Conservation (phyloP, 305 asterid species). For the Ruellia speciosa region DNA sequence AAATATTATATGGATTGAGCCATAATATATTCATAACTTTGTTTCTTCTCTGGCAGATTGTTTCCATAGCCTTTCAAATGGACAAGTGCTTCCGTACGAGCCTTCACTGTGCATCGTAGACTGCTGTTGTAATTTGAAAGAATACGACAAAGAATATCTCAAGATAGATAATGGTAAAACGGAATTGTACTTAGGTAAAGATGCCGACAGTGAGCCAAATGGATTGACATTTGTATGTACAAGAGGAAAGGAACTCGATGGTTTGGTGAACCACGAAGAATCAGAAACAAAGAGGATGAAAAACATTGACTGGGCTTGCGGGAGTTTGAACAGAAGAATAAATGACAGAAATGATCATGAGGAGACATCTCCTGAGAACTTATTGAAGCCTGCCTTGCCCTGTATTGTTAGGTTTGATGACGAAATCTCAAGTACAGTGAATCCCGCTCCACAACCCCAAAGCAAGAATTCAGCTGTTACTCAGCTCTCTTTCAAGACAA, state of each 20-base stretch:
- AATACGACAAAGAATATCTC: not conserved
- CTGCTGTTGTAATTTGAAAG: not conserved
- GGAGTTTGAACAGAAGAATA: not conserved
- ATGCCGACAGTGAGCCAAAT: constrained; percentile 41
- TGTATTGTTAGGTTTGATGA: not conserved
- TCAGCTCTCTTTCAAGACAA: not conserved
- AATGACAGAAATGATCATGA: not conserved
- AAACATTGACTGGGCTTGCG: not conserved
- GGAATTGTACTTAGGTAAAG: constrained; percentile 29
- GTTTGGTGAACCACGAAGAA: not conserved
- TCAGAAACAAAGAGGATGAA: not conserved
- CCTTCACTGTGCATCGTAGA: constrained; percentile 22
- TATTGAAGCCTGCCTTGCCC: not conserved
- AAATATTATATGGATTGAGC: not conserved
- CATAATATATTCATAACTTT: not conserved
- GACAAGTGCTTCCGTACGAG: constrained; percentile 59
- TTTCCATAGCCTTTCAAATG: constrained; percentile 29
- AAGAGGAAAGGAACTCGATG: constrained; percentile 9
- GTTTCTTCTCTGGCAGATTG: constrained; percentile 31
- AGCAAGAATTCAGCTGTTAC: not conserved
- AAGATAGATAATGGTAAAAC: constrained; percentile 31
- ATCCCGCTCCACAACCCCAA: not conserved
- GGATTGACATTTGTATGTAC: constrained; percentile 26
- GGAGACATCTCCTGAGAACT: not conserved
- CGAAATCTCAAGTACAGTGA: not conserved